Evolutionary conservation across 1,284 basidiomycete genomes (phyloP), one percentile per base, ranked within the genome.

Genomic region (Schizophyllum commune): DNA sequence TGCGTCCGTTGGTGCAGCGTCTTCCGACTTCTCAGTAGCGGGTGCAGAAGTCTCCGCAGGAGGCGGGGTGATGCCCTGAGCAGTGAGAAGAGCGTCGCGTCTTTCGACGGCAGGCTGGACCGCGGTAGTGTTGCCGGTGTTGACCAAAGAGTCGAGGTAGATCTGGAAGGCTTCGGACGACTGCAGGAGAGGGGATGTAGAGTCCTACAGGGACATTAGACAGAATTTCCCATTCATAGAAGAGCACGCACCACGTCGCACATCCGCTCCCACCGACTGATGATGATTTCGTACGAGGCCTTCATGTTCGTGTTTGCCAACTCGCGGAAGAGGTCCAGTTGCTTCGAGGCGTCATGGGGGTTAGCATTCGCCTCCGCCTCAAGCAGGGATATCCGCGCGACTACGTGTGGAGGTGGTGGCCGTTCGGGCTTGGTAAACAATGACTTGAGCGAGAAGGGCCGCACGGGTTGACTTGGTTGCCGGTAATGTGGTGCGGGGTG

Each of bases 251-350:
- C 91, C 69, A 87, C 90, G 80, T 91, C 87, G 67, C 81, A 83
- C 81, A 86, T 84, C 65, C 86, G 79, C 69, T 93, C 89, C 90
- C 91, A 93, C 62, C 90, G 82, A 67, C 78, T 84, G 63, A 90
- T 82, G 63, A 92, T 75, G 27, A 89, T 75, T 62, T 91, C 86
- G 71, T 86, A 85, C 1, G 84, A 89, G 11, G 85, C 79, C 63
- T 82, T 83, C 32, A 85, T 76, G 57, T 84, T 81, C 0, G 86
- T 87, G 0, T 82, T 81, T 27, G 81, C 68, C 33, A 92, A 73
- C 11, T 87, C 88, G 47, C 83, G 79, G 69, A 85, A 88, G n/a
- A 92, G 74, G 3, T 81, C 77, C 59, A 91, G 72, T 68, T 93
- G 91, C 66, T 85, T 88, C 22, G 75, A 66, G 27, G 86, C 72